Evolutionary conservation across 441 rosid species (phyloP), one percentile per base, ranked within the genome.

Genomic region (Capsella rubella): DNA sequence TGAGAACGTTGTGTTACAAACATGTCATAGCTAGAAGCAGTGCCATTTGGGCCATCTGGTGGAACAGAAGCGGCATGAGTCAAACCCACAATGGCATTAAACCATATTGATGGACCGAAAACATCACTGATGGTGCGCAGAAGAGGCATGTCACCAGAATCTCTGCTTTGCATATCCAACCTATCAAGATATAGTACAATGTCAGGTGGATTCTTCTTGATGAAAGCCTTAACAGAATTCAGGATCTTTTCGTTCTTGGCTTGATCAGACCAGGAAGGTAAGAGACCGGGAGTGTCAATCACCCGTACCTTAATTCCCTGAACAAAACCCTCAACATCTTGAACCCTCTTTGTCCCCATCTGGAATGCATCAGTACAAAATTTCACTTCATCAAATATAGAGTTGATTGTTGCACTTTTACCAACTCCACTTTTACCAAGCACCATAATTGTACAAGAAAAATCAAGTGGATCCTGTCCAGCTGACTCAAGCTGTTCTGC

Each of bases 61-160:
- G 98, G 99, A 80, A 90, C 98, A 71, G 99, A 92, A 59, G 99
- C 99, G 0, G 99, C 99, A 82, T 95, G 99, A 61, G 99, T 95
- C 78, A 95, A 77, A 63, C 92, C 98, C 69, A 95, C 98, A 71
- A 95, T 95, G 31, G 99, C 99, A 83, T 95, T 95, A 78, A 95
- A 95, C 99, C 99, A 95, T 70, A 95, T 88, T 2, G 99, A 88
- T 18, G 95, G 90, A 67, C 97, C 99, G 80, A 92, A 92, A 74
- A 95, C 86, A 50, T 92, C 91, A 6, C 88, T 87, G 69, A 92
- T 95, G 69, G 99, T 90, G 72, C 95, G 98, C 81, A 95, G 79
- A 42, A 95, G 96, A 6, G 93, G 98, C 97, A 87, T 91, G 77
- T 95, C 99, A 51, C 97, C 85, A 59, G 85, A 90, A 81, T 95